These are phyloP conservation scores for Emergomyces pasteurianus DNA, from an alignment of 2,329 filamentous ascomycete genomes.

Conservation along the genomic window DNA sequence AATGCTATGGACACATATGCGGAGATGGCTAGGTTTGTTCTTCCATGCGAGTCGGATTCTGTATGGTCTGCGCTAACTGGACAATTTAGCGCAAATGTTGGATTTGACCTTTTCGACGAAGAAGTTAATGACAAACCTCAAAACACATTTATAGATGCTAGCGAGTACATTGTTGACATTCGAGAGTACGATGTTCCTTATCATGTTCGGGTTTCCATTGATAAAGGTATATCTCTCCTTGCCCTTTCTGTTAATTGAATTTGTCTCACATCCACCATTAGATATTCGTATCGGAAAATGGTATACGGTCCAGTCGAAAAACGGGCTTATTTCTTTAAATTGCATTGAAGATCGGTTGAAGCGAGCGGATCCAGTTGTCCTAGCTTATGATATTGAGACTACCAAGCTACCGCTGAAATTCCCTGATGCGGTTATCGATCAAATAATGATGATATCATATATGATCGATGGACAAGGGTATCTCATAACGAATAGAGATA, in stretches of 20 bases:
- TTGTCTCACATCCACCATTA: constrained; percentile 27
- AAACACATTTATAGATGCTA: constrained; percentile 74
- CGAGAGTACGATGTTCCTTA: constrained; percentile 99
- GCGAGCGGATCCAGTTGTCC: constrained; percentile 89
- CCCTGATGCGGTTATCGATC: constrained; percentile 84
- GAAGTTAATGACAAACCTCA: constrained; percentile 70
- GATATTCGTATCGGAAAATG: constrained; percentile 94
- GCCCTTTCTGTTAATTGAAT: background rate
- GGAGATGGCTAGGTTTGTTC: constrained; percentile 67
- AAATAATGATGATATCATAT: constrained; percentile 99
- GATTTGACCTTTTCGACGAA: constrained; percentile 91
- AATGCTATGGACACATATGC: constrained; percentile 97
- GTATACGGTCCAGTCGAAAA: constrained; percentile 92
- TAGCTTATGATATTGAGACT: constrained; percentile 99
- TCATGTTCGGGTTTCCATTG: constrained; percentile 97
- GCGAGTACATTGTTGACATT: constrained; percentile 96
- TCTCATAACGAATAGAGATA: constrained; percentile 93
- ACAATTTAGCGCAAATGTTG: constrained; percentile 53
- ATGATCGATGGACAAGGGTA: constrained; percentile 99
- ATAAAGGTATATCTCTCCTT: constrained; percentile 50
- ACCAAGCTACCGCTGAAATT: constrained; percentile 94
- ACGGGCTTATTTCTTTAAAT: constrained; percentile 70
- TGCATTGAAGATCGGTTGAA: constrained; percentile 79
- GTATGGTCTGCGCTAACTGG: constrained; percentile 11
- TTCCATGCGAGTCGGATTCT: background rate